phyloP scores from a whole-genome alignment of 106 monocot genomes.

The Cymbidium sinense region DNA sequence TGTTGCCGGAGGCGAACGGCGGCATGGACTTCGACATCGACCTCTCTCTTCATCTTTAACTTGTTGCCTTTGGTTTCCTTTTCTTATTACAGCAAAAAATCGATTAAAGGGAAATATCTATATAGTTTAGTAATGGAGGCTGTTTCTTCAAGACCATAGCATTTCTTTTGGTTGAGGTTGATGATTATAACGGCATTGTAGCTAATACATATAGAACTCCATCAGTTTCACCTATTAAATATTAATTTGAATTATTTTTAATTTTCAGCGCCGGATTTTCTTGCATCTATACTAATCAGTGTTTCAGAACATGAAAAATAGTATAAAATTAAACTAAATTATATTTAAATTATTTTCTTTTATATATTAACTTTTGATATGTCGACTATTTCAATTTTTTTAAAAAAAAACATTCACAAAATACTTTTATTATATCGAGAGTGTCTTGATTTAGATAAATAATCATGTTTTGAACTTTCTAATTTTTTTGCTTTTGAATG shows the following conservation, averaged over 20 bases:
- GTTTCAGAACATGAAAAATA: too few species aligned
- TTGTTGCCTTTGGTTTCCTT: neutral
- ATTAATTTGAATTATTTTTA: neutral
- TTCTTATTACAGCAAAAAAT: neutral
- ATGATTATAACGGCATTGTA: neutral
- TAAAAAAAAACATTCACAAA: too few species aligned
- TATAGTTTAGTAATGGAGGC: neutral
- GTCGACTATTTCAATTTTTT: too few species aligned
- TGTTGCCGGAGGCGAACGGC: neutral
- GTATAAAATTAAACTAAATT: too few species aligned
- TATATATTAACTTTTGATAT: too few species aligned
- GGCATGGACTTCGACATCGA: neutral
- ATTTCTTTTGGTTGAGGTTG: neutral
- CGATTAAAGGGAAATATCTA: neutral
- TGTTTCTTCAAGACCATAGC: neutral
- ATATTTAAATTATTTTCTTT: too few species aligned
- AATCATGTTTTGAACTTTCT: too few species aligned
- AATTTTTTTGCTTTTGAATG: too few species aligned
- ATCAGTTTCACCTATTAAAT: neutral
- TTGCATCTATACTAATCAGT: neutral
- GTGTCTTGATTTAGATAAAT: too few species aligned
- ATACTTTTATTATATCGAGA: too few species aligned
- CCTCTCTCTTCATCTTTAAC: neutral
- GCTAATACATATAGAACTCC: neutral
- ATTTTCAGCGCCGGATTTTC: neutral